These are phyloP conservation scores for Penicillium canariense DNA, from an alignment of 495 filamentous ascomycete genomes.

Conservation along the genomic window DNA sequence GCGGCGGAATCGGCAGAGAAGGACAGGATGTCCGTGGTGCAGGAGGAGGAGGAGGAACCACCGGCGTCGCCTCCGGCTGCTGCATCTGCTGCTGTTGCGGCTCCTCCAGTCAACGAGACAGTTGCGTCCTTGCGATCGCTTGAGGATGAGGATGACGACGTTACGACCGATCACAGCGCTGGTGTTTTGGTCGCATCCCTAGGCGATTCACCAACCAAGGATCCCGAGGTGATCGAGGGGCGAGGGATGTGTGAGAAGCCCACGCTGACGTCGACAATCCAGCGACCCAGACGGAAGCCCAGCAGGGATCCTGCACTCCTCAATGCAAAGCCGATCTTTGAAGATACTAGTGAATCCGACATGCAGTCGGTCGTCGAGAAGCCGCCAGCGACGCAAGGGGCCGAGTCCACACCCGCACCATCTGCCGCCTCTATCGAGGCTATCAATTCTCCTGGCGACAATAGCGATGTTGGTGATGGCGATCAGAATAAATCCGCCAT, in stretches of 20 bases:
- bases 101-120: slow-evolving; percentile 19
- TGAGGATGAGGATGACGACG: slow-evolving; percentile 16
- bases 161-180: slow-evolving; percentile 22
- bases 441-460: slow-evolving; percentile 22
- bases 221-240: slow-evolving; percentile 38
- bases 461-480: slow-evolving; percentile 17
- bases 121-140: slow-evolving; percentile 25
- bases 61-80: background rate
- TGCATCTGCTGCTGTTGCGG: background rate
- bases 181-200: slow-evolving; percentile 25
- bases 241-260: slow-evolving; percentile 37
- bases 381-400: slow-evolving; percentile 33
- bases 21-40: slow-evolving; percentile 25
- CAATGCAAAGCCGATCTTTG: slow-evolving; percentile 29
- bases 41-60: slow-evolving; percentile 25
- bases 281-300: slow-evolving; percentile 35
- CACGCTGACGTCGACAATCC: slow-evolving; percentile 27
- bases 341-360: slow-evolving; percentile 23
- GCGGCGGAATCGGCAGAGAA: slow-evolving; percentile 14
- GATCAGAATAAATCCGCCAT: slow-evolving; percentile 23
- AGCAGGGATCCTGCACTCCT: slow-evolving; percentile 28
- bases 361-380: slow-evolving; percentile 19
- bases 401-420: slow-evolving; percentile 23
- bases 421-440: slow-evolving; percentile 25
- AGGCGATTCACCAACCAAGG: slow-evolving; percentile 20